Evolutionary conservation across 2,329 filamentous ascomycete genomes (phyloP).

Genomic region (Verticillium nubilum): DNA sequence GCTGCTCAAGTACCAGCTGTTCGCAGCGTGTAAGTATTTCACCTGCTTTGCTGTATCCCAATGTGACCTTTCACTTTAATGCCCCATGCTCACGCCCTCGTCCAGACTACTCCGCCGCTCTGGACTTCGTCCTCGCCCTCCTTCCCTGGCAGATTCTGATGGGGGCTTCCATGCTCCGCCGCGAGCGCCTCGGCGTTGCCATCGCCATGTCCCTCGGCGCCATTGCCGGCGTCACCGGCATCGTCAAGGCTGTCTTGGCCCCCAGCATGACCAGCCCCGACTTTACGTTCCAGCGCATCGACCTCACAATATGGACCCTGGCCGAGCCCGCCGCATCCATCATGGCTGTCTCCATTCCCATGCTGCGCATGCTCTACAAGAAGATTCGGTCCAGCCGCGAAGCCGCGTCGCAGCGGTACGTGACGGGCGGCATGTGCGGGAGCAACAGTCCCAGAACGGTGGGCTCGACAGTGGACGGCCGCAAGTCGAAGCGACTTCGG

Average conservation of each 20-base stretch:
- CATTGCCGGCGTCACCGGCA: conserved; percentile 24
- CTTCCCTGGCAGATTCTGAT: conserved; percentile 28
- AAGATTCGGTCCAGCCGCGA: conserved; percentile 23
- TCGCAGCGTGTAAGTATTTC: conserved; percentile 25
- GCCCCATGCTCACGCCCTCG: too few relatives aligned
- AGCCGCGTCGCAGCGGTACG: too few relatives aligned
- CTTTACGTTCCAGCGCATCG: conserved; percentile 26
- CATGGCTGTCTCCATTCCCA: conserved; percentile 27
- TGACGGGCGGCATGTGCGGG: too few relatives aligned
- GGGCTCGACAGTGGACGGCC: too few relatives aligned
- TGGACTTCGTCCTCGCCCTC: conserved; percentile 27
- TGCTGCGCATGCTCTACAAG: conserved; percentile 27
- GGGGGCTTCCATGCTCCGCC: conserved; percentile 22
- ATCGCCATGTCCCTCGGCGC: conserved; percentile 29
- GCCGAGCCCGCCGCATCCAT: conserved; percentile 28
- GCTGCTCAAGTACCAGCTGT: conserved; percentile 21
- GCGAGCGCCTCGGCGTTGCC: conserved; percentile 27
- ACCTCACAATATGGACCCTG: conserved; percentile 28
- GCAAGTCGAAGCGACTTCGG: conserved; percentile 13
- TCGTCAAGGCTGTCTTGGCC: conserved; percentile 26
- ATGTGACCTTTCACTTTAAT: too few relatives aligned
- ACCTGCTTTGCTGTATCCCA: neutral
- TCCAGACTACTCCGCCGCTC: conserved; percentile 25
- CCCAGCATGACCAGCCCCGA: conserved; percentile 24
- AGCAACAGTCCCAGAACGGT: too few relatives aligned